These are phyloP conservation scores for Penicillium sp. DNA, from an alignment of 2,329 filamentous ascomycete genomes.

Conservation along the genomic window DNA sequence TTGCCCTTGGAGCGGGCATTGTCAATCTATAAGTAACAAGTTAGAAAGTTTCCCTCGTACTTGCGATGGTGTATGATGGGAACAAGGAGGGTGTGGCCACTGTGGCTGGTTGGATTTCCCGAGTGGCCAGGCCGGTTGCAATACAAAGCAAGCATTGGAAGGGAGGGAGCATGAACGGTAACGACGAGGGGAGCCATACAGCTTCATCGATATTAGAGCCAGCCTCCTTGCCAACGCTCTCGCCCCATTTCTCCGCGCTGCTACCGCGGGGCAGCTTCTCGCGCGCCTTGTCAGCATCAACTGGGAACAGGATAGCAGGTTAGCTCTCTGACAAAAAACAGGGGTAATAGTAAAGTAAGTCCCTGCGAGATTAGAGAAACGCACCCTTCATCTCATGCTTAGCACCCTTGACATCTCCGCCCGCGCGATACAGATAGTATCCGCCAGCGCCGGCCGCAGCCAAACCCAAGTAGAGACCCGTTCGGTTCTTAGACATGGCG, in stretches of 20 bases:
- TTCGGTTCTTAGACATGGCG: conserved; percentile 40
- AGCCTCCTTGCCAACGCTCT: conserved; percentile 61
- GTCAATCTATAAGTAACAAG: conserved; percentile 48
- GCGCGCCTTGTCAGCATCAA: conserved; percentile 71
- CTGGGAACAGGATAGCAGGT: conserved; percentile 48
- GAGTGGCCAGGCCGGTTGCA: neutral
- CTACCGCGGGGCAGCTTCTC: conserved; percentile 65
- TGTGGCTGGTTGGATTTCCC: neutral
- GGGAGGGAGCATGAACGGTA: conserved; percentile 4
- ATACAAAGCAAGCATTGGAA: neutral
- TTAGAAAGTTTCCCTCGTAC: neutral
- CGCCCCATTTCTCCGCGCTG: conserved; percentile 65
- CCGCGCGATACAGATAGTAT: conserved; percentile 90
- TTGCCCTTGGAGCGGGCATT: conserved; percentile 60
- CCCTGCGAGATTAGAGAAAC: conserved; percentile 31
- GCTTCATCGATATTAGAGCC: conserved; percentile 68
- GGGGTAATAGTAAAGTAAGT: too few relatives aligned
- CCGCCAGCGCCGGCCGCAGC: conserved; percentile 68
- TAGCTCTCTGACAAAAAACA: neutral
- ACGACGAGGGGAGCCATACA: conserved; percentile 54
- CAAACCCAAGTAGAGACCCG: conserved; percentile 49
- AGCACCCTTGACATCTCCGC: conserved; percentile 78
- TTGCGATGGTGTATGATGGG: neutral
- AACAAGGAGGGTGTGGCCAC: neutral
- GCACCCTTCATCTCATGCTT: conserved; percentile 83